phyloP scores from a whole-genome alignment of 768 basidiomycete genomes.

The Amanita rubescens region DNA sequence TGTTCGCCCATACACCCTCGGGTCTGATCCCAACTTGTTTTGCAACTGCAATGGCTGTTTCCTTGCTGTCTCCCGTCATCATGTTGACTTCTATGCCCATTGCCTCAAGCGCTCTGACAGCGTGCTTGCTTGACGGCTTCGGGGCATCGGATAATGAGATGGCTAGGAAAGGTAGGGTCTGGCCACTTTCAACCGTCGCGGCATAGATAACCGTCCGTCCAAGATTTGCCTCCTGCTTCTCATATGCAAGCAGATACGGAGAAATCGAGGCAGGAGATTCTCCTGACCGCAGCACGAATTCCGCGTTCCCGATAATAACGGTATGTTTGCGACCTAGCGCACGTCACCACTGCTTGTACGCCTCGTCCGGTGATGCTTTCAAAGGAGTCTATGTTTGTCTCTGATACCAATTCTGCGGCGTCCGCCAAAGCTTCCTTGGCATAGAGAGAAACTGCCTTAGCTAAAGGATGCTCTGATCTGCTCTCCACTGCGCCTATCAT shows the following conservation, averaged over 20 bases:
- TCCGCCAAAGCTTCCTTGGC: constrained; percentile 56
- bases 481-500: constrained; percentile 86
- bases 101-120: constrained; percentile 67
- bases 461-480: constrained; percentile 93
- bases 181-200: constrained; percentile 42
- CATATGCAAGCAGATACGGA: constrained; percentile 52
- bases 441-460: constrained; percentile 83
- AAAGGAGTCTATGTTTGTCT: constrained; percentile 61
- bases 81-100: constrained; percentile 94
- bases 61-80: constrained; percentile 89
- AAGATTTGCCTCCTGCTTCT: constrained; percentile 55
- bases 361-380: constrained; percentile 89
- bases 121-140: constrained; percentile 77
- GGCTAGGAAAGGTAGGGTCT: constrained; percentile 55
- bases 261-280: constrained; percentile 45
- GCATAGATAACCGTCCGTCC: constrained; percentile 88
- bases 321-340: constrained; percentile 46
- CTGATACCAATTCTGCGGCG: constrained; percentile 26
- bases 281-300: constrained; percentile 49
- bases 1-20: constrained; percentile 82
- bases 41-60: constrained; percentile 84
- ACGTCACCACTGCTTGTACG: constrained; percentile 60
- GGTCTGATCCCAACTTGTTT: constrained; percentile 81
- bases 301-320: constrained; percentile 69
- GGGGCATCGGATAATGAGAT: constrained; percentile 84